Evolutionary conservation across 1,284 basidiomycete genomes (phyloP), one percentile per base, ranked within the genome.

Genomic region (Cutaneotrichosporon mucoides): DNA sequence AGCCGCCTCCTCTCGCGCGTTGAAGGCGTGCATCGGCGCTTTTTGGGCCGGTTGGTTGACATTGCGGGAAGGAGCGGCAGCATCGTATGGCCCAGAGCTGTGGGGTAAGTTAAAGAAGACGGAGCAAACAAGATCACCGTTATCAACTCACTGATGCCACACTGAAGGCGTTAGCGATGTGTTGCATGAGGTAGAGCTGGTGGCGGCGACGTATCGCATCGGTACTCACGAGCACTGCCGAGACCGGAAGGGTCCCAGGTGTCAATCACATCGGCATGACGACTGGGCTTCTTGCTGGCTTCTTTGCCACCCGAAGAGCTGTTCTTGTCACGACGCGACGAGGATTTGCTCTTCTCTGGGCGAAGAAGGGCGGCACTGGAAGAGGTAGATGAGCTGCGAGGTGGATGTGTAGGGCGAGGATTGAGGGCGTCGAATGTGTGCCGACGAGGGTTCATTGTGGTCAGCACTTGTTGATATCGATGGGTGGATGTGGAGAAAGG

Each of bases 241-340:
- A 79, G 57, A 38, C 77, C 77, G 3, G 77, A 76, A 6, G 75
- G 76, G 66, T 79, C 77, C 77, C 76, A 79, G 6, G 69, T 69
- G 67, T 79, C 77, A 41, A 79, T 77, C 11, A 79, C 72, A 62
- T 79, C 77, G 13, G 72, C 75, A 59, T 79, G 76, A 56, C 71
- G 62, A 56, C 69, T 70, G 16, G 67, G 72, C 65, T 73, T 75
- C 64, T 75, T 76, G 55, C 68, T 69, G 9, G 60, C 46, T 6
- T 72, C 70, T 58, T 71, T 72, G 49, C 24, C 12, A 7, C 12
- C 34, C 4, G 46, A 48, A 6, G 46, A 48, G 46, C 46, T 24
- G 12, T 48, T 33, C 34, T 36, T 48, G 46, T 48, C 46, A 12
- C 46, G 34, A 35, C 46, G 46, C 6, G 46, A 48, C 46, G 46